Base-by-base conservation (phyloP, 169 alveolate species). In the Sarcocystis neurona region DNA sequence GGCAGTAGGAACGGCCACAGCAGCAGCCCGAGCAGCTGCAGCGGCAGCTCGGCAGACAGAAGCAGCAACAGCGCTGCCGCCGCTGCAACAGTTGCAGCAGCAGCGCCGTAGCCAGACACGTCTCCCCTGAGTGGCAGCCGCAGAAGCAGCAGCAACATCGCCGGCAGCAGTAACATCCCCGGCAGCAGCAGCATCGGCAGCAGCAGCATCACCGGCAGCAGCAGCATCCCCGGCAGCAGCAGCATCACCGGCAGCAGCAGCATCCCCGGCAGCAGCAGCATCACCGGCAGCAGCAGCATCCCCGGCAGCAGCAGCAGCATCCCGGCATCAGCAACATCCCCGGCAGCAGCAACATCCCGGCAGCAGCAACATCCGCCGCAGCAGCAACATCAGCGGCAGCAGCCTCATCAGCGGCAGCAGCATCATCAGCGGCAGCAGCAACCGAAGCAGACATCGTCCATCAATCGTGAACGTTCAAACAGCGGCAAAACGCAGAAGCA, bases 141-240 rank as follows among this genome's bases (percentile, higher is more conserved):
- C 75, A 63, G 30, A 5, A 18, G 75, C 75, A 18, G 75, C 75
- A 18, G 63, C 63, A 50, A 20, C 63, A 50, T n/a, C n/a, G n/a
- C n/a, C 63, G 63, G 63, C 63, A 50, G 20, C 63, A 50, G 63
- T 20, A 50, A 20, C 63, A 50, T 10, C 63, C 30, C 50, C 43
- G 39, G 79, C 79, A 68, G 79, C 43, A 68, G 43, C 79, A 68
- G 37, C 79, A 68, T 3, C 46, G 39, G 79, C 79, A 68, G 79
- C 79, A 68, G 43, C 79, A 27, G 79, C 3, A 3, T 43, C 79
- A 18, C 50, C 39, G 37, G 63, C 63, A 50, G 63, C 63, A 50
- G 63, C 20, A 50, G 63, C 63, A 50, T 10, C 63, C 10, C n/a
- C 63, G 10, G 63, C 63, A 12, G 63, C 63, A 50, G 63, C 63